Evolutionary conservation across 768 basidiomycete species (phyloP).

Genomic region (Crassisporium funariophilum): DNA sequence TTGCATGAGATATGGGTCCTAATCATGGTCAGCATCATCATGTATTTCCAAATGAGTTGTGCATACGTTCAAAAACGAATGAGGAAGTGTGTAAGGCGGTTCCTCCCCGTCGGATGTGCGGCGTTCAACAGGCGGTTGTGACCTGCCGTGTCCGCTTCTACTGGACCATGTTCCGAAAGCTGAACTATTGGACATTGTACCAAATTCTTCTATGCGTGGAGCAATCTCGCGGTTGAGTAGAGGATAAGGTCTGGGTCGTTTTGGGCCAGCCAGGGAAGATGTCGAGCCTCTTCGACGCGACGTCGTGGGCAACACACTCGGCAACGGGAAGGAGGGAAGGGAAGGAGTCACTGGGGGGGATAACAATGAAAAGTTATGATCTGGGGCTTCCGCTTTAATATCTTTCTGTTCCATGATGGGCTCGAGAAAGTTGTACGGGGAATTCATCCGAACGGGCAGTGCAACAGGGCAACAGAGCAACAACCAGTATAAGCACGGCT

Average conservation of each 20-base stretch:
- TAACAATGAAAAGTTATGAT: slow-evolving; percentile 37
- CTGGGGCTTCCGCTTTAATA: slow-evolving; percentile 51
- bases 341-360: slow-evolving; percentile 35
- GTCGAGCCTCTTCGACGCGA: slow-evolving; percentile 33
- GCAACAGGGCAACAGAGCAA: slow-evolving; percentile 33
- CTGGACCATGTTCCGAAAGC: slow-evolving; percentile 35
- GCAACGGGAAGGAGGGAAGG: slow-evolving; percentile 27
- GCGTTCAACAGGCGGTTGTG: slow-evolving; percentile 34
- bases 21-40: slow-evolving; percentile 1
- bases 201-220: slow-evolving; percentile 32
- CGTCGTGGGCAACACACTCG: slow-evolving; percentile 31
- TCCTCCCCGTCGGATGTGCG: slow-evolving; percentile 42
- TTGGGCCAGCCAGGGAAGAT: slow-evolving; percentile 32
- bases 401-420: slow-evolving; percentile 33
- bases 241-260: slow-evolving; percentile 42
- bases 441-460: no score
- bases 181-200: slow-evolving; percentile 38
- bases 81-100: slow-evolving; percentile 31
- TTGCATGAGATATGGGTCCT: slow-evolving; percentile 33
- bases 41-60: neutral
- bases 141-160: slow-evolving; percentile 33
- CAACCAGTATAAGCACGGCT: slow-evolving; percentile 22
- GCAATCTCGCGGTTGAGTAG: slow-evolving; percentile 29
- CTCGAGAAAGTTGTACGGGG: no score
- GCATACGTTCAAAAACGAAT: slow-evolving; percentile 39